phyloP scores from a whole-genome alignment of 2,329 filamentous ascomycete genomes.

The Colletotrichum sp. region DNA sequence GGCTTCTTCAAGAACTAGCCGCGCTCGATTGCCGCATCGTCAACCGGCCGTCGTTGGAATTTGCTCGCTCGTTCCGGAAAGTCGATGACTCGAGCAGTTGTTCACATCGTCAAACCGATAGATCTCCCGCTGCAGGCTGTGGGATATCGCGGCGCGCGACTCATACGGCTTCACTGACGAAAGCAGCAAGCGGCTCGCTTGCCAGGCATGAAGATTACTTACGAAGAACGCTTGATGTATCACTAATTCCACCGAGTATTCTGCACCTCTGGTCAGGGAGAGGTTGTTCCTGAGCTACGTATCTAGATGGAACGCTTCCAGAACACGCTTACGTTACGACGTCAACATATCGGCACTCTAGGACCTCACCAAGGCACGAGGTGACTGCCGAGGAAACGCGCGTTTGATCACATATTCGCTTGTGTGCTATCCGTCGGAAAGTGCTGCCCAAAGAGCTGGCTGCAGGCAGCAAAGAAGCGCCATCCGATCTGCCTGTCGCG shows the following conservation, averaged over 20 bases:
- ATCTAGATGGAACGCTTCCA: neutral
- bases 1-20: neutral
- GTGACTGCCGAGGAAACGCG: neutral
- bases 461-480: neutral
- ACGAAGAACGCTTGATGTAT: neutral
- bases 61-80: neutral
- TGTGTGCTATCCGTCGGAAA: neutral
- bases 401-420: neutral
- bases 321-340: neutral
- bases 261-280: neutral
- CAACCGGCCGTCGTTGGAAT: neutral
- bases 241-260: neutral
- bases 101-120: neutral
- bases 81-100: neutral
- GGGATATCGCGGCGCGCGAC: neutral
- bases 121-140: neutral
- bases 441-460: neutral
- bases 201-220: neutral
- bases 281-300: neutral
- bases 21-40: neutral
- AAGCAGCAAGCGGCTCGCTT: neutral
- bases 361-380: neutral
- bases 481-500: neutral
- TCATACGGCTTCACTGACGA: neutral
- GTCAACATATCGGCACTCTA: neutral